Percentiles rank a stretch among this genome's conserved stretches.
phyloP scores from a whole-genome alignment of 2,329 filamentous ascomycete species.

The Phialophora expanda region DNA sequence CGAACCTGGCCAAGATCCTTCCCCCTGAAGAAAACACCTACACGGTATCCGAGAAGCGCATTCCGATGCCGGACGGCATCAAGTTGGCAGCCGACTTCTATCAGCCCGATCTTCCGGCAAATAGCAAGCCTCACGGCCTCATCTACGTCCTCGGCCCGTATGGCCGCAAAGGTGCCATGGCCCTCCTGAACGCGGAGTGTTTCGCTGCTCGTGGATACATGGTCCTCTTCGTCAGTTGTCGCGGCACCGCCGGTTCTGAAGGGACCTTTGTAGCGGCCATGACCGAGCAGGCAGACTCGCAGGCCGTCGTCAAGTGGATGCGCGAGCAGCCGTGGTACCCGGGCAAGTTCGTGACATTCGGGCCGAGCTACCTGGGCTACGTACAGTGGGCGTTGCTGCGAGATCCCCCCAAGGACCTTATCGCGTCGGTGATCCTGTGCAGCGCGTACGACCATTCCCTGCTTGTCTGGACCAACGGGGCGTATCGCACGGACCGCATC shows the following conservation, averaged over 20 bases:
- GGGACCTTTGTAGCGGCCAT: slow-evolving; percentile 4
- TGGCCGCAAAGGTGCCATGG: not conserved
- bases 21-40: not conserved
- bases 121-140: not conserved
- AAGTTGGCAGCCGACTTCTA: not conserved
- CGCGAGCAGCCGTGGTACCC: slow-evolving; percentile 9
- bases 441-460: not conserved
- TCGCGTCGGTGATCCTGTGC: not conserved
- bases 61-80: not conserved
- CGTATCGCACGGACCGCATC: not conserved
- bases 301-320: slow-evolving; percentile 3
- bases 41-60: not conserved
- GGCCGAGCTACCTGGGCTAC: slow-evolving; percentile 7
- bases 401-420: not conserved
- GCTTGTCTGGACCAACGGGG: not conserved
- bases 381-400: slow-evolving; percentile 1
- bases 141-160: not conserved
- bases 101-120: not conserved
- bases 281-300: not conserved
- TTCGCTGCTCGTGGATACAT: not conserved
- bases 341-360: not conserved
- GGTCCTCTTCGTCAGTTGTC: slow-evolving; percentile 4
- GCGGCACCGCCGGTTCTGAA: not conserved
- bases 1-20: not conserved
- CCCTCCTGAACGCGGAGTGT: not conserved